These are phyloP conservation scores for Ophiostoma tasmaniense DNA, from an alignment of 2,329 filamentous ascomycete species.

Conservation along the genomic window DNA sequence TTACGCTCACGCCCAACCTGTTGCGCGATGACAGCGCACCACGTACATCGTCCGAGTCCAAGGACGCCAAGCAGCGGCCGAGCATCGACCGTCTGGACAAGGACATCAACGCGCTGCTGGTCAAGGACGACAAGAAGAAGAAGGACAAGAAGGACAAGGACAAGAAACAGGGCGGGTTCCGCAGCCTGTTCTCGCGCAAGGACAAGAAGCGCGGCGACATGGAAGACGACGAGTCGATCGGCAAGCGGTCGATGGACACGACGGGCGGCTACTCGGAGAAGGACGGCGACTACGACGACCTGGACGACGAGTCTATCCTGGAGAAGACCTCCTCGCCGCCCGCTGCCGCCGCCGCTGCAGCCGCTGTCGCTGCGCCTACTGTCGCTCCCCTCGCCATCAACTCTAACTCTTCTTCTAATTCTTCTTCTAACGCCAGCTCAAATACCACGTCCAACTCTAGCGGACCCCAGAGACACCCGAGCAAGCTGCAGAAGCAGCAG, in stretches of 20 bases:
- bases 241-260: constrained; percentile 54
- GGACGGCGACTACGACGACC: constrained; percentile 37
- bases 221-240: constrained; percentile 51
- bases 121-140: constrained; percentile 67
- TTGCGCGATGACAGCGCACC: constrained; percentile 65
- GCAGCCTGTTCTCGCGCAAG: constrained; percentile 55
- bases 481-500: constrained; percentile 64
- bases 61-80: constrained; percentile 46
- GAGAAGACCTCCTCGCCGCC: constrained; percentile 30
- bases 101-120: constrained; percentile 32
- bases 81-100: constrained; percentile 71
- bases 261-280: constrained; percentile 6
- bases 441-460: not conserved
- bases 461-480: constrained; percentile 44
- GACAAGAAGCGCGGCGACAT: constrained; percentile 46
- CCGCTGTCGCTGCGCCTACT: constrained; percentile 21
- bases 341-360: not conserved
- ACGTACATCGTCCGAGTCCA: constrained; percentile 47
- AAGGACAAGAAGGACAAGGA: constrained; percentile 67
- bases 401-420: constrained; percentile 22
- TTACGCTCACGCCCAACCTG: constrained; percentile 87
- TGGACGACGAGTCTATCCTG: constrained; percentile 38
- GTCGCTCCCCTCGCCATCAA: constrained; percentile 28
- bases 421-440: constrained; percentile 22
- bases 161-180: constrained; percentile 48